Evolutionary conservation across 768 basidiomycete genomes (phyloP), one percentile per base, ranked within the genome.

Genomic region (Tylopilus sp.): DNA sequence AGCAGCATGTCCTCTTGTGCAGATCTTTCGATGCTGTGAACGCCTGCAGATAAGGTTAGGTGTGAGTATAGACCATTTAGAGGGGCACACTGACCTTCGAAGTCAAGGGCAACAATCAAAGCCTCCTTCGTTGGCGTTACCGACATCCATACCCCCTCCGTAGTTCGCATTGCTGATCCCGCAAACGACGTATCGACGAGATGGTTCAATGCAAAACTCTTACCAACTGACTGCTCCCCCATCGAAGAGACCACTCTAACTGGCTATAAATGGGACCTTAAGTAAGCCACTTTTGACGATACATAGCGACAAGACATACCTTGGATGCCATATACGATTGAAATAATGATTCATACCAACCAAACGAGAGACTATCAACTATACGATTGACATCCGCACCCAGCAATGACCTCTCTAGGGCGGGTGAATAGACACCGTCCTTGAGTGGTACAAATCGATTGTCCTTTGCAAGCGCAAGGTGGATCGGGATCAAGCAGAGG

Each of bases 101-200:
- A 85, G n/a, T 85, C 81, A 5, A 84, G 71, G 2, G 81, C 76
- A 1, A 85, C 80, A 6, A 85, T 67, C 15, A 84, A 60, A 0
- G 65, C 62, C 17, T 80, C 75, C 38, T 75, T 68, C 0, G 81
- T 83, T 0, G 83, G 83, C 2, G 81, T 81, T 8, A 80, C 78
- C 0, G 81, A 83, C 75, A 84, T 78, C 83, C 82, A 83, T 2
- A 83, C 78, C 7, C 82, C 82, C 68, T 82, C 79, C 59, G 78
- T 83, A 6, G 81, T 82, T 18, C 78, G 69, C 79, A 83, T 81
- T 0, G 80, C 81, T 7, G 75, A 79, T 1, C 81, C 82, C 9
- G 80, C 80, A 57, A 85, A 83, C 0, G 81, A 84, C 0, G 81
- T 80, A 57, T 83, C 82, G 1, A 74, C 74, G 9, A 84, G 68